Evolutionary conservation across 2,329 filamentous ascomycete genomes (phyloP).

Genomic region (Curvularia hawaiiensis): DNA sequence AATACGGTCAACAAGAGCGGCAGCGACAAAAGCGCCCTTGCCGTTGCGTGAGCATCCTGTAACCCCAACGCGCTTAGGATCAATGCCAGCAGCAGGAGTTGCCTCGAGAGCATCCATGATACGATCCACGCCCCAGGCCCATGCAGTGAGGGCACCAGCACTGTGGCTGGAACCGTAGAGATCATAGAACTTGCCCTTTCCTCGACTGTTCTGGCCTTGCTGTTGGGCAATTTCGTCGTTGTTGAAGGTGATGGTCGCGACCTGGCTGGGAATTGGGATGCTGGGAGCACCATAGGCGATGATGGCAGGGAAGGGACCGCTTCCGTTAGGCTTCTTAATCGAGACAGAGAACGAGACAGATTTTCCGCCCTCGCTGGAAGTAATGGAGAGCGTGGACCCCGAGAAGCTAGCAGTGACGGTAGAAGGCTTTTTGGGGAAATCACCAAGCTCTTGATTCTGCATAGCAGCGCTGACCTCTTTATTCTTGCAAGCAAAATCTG

Average conservation of each 20-base stretch:
- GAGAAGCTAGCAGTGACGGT: constrained; percentile 41
- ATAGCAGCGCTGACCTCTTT: constrained; percentile 44
- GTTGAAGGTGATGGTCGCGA: constrained; percentile 64
- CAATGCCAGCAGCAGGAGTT: constrained; percentile 53
- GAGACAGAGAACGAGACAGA: constrained; percentile 46
- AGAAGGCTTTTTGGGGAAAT: constrained; percentile 44
- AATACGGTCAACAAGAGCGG: constrained; percentile 63
- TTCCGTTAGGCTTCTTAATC: constrained; percentile 49
- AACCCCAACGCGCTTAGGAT: constrained; percentile 54
- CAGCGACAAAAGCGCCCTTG: constrained; percentile 67
- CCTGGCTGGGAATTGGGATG: constrained; percentile 60
- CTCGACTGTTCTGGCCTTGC: constrained; percentile 52
- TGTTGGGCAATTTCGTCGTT: constrained; percentile 64
- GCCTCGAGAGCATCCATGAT: constrained; percentile 64
- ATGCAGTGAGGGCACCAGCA: constrained; percentile 64
- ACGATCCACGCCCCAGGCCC: constrained; percentile 67
- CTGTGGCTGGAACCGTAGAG: constrained; percentile 62
- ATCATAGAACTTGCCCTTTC: constrained; percentile 64
- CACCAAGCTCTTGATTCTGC: constrained; percentile 47
- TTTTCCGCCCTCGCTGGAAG: constrained; percentile 40
- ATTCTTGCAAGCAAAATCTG: constrained; percentile 46
- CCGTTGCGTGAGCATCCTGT: constrained; percentile 69
- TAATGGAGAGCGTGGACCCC: constrained; percentile 43
- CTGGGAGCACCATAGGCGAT: constrained; percentile 62
- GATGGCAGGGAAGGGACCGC: constrained; percentile 61